A percentile compares a stretch with the other conserved stretches of the same genome.
phyloP scores from a whole-genome alignment of 2,329 filamentous ascomycete genomes.

The Xylaria sp. region DNA sequence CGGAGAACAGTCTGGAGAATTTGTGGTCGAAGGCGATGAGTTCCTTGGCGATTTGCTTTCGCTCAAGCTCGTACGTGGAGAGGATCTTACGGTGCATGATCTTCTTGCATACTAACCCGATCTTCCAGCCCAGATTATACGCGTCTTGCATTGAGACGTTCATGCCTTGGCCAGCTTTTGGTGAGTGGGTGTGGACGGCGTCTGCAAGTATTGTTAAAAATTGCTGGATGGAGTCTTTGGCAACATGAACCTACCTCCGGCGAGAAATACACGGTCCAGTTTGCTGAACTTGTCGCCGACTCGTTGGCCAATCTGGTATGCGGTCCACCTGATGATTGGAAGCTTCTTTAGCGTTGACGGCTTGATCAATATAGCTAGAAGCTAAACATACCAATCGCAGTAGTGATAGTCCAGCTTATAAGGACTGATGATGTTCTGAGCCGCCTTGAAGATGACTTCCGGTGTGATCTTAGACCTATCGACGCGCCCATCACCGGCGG shows the following conservation, averaged over 20 bases:
- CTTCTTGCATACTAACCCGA: conserved; percentile 53
- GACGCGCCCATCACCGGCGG: conserved; percentile 59
- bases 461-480: conserved; percentile 72
- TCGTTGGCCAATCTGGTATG: conserved; percentile 75
- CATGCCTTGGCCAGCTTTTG: conserved; percentile 76
- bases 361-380: neutral
- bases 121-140: conserved; percentile 68
- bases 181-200: conserved; percentile 77
- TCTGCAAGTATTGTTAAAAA: conserved; percentile 54
- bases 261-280: conserved; percentile 72
- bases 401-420: conserved; percentile 74
- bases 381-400: conserved; percentile 67
- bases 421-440: conserved; percentile 72
- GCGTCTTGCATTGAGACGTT: conserved; percentile 72
- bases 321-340: conserved; percentile 34
- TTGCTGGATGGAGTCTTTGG: neutral
- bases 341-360: conserved; percentile 5
- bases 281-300: conserved; percentile 68
- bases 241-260: conserved; percentile 59
- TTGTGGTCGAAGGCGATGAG: conserved; percentile 67
- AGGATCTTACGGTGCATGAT: conserved; percentile 51
- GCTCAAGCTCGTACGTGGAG: conserved; percentile 57
- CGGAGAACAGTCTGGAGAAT: conserved; percentile 61
- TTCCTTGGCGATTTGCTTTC: conserved; percentile 67
- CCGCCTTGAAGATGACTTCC: conserved; percentile 70